Conservation (phyloP, 306 rosid species). For the Quillaja saponaria region DNA sequence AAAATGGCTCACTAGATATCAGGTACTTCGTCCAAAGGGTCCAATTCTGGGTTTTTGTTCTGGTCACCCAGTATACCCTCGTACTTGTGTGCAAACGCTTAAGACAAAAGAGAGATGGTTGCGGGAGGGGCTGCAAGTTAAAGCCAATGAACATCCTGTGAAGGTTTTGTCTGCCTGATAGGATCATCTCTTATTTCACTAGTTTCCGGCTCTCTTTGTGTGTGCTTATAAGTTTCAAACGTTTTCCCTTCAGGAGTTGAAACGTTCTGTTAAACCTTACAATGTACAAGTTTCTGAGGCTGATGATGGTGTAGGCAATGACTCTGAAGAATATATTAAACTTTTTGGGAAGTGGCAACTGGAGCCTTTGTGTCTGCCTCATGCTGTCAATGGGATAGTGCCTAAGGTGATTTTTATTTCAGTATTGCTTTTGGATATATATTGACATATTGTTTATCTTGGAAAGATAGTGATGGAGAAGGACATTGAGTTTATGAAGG, state of each 20-base stretch:
- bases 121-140: constrained; percentile 86
- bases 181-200: constrained; percentile 17
- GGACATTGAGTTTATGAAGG: constrained; percentile 1
- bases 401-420: constrained; percentile 63
- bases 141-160: constrained; percentile 66
- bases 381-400: constrained; percentile 77
- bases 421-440: too few relatives aligned
- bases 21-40: constrained; percentile 85
- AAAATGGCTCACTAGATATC: constrained; percentile 88
- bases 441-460: constrained; percentile 21
- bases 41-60: constrained; percentile 87
- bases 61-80: constrained; percentile 81
- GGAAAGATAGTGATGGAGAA: constrained; percentile 20
- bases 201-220: too few relatives aligned
- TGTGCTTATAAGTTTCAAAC: not conserved
- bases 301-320: constrained; percentile 49
- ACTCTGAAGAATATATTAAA: constrained; percentile 50
- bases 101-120: constrained; percentile 85
- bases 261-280: constrained; percentile 51
- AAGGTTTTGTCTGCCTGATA: constrained; percentile 60
- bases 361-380: constrained; percentile 78
- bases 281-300: constrained; percentile 60
- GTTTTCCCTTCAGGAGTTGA: constrained; percentile 52
- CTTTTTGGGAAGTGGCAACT: constrained; percentile 94
- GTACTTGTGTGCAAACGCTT: constrained; percentile 83